Base-by-base conservation (phyloP, 495 filamentous ascomycete genomes). In the Niebla homalea region DNA sequence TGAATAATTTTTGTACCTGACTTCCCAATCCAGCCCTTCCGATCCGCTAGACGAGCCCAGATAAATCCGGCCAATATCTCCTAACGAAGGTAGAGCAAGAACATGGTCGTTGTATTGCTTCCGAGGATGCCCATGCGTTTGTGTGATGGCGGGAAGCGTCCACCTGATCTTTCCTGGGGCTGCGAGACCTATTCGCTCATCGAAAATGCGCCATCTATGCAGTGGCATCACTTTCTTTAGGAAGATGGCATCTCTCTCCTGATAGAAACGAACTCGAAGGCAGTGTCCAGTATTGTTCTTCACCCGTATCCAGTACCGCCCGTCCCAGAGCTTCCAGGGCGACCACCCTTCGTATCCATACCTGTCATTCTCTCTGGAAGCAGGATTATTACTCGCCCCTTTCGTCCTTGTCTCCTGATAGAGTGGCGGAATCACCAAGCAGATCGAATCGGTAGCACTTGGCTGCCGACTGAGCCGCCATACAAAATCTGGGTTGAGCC, bases 271-370 rank as follows among this genome's bases (percentile, higher is more conserved):
- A 73, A 2, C 78, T 50, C 1, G 64, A 73, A 0, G 78, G 78
- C 5, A 81, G 53, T 0, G 78, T 78, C 48, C 62, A 79, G 70
- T 54, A 15, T 57, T 60, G 53, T 73, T 69, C 15, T 59, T 54
- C 11, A 87, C 37, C 4, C 80, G 75, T 35, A 94, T 66, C 90
- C 90, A 97, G 67, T 75, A 94, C 8, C 90, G 76, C 10, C 82
- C 76, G 61, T 97, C 90, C 76, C 79, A 95, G 1, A 92, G 67
- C 3, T 55, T 55, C 74, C 73, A 80, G 0, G 51, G 26, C n/a
- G 56, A 61, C 68, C 65, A 63, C 4, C 26, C 45, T 8, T 7
- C 26, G 5, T 18, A 35, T 37, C 19, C 29, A 32, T 32, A 11
- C 0, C 14, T 4, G 7, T 32, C 10, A 32, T 32, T 1, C 14